A percentile compares a stretch with the other conserved stretches of the same genome.
phyloP scores from a whole-genome alignment of 2,329 filamentous ascomycete genomes.

The Corinectria fuckeliana region DNA sequence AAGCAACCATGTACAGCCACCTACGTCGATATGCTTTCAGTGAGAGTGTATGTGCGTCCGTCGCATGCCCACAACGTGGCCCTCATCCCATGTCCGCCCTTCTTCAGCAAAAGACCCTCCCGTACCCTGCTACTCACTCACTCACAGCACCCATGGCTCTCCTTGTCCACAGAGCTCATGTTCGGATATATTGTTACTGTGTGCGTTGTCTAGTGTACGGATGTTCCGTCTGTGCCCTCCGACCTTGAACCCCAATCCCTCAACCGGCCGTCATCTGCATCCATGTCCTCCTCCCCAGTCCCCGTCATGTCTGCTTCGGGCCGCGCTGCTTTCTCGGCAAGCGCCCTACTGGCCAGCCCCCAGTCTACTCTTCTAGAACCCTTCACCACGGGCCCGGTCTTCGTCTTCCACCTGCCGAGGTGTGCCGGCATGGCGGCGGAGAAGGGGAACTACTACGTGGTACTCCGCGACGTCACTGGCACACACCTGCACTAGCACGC shows the following conservation, averaged over 20 bases:
- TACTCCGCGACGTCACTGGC: conserved; percentile 12
- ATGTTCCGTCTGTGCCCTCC: conserved; percentile 3
- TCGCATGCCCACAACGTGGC: neutral
- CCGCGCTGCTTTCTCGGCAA: conserved; percentile 8
- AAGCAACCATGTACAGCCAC: conserved; percentile 4
- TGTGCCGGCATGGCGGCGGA: conserved; percentile 1
- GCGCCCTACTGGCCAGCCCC: conserved; percentile 22
- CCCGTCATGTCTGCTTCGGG: conserved; percentile 9
- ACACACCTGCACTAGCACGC: neutral
- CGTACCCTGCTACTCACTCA: neutral
- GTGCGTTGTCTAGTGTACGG: conserved; percentile 18
- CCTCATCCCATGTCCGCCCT: neutral
- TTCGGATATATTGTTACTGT: conserved; percentile 9
- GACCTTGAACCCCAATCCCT: conserved; percentile 5
- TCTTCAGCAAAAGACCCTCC: neutral
- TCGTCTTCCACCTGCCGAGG: neutral
- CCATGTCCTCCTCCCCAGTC: conserved; percentile 8
- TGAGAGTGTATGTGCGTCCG: neutral
- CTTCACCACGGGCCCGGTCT: conserved; percentile 11
- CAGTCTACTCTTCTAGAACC: conserved; percentile 27
- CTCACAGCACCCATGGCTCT: neutral
- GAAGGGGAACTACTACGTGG: neutral
- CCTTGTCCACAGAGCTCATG: neutral
- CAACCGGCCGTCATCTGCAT: conserved; percentile 4
- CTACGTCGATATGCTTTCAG: conserved; percentile 2